Base-by-base conservation (phyloP, 768 basidiomycete genomes). In the Phanerochaete sordida region DNA sequence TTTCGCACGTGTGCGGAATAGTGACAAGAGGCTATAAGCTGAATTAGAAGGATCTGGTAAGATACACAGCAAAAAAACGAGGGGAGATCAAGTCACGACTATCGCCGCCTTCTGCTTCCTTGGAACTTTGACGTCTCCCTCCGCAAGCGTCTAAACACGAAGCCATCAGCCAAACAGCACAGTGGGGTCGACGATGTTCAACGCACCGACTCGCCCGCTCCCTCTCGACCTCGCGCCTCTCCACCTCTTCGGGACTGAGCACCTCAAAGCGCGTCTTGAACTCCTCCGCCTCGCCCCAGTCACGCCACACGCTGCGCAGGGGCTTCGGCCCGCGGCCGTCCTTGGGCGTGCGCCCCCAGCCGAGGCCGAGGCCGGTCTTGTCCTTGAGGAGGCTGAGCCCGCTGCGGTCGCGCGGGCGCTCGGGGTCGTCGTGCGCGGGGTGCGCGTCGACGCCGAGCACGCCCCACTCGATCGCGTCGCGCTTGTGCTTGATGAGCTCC, bases 381-480 rank as follows among this genome's bases (percentile, higher is more conserved):
- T 91, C 90, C 71, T 91, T 91, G 69, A 88, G 71, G 61, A 88
- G 62, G 57, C 83, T 80, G 71, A 77, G 70, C 58, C 81, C 84
- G 64, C 72, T 77, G 59, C 79, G 77, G 66, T 84, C 83, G 24
- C 79, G 73, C 43, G 76, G 71, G 56, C 65, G 64, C 19, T 75
- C 73, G 31, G 69, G 37, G 16, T 43, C 75, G 26, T 70, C 68
- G 23, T 66, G 54, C 13, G 65, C 51, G 35, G 64, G 52, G 24
- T 62, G 50, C 39, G 65, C 26, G 49, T 87, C 81, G 1, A 78
- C 84, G 9, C 84, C 86, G 46, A 98, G 81, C 28, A 98, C 85
- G 21, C 96, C 93, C 85, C 94, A 91, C 69, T 98, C 97, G 33
- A 98, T 83, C 4, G 90, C 93, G 70, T 97, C 95, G 66, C 91